Evolutionary conservation across 2,329 filamentous ascomycete genomes (phyloP).

Genomic region (Fusarium sp.): DNA sequence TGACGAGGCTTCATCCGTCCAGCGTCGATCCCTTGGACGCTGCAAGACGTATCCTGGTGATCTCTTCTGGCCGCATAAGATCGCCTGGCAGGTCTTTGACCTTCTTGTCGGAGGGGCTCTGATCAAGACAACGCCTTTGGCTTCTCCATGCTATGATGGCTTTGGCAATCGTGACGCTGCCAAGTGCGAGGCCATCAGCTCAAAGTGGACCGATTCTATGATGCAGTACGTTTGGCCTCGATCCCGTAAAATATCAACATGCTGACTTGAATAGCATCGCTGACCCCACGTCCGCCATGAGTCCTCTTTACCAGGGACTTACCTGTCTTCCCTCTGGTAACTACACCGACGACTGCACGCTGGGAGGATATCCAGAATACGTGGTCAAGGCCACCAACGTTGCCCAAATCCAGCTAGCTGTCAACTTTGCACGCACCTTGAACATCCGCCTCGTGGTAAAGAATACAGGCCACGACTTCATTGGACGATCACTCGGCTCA

Average conservation of each 20-base stretch:
- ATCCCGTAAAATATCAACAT: background rate
- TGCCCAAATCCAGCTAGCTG: background rate
- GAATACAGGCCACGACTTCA: constrained; percentile 68
- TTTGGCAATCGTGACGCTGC: background rate
- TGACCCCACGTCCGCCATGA: background rate
- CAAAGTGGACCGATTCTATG: background rate
- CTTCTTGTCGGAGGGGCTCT: background rate
- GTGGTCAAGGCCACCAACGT: background rate
- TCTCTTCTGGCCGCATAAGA: background rate
- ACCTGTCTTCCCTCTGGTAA: background rate
- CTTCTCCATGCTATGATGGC: background rate
- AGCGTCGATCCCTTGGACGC: background rate
- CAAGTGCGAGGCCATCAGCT: background rate
- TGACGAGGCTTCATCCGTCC: background rate
- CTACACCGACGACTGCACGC: background rate
- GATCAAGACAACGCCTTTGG: background rate
- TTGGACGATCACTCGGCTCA: constrained; percentile 68
- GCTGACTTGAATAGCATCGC: background rate
- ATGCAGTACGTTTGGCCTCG: background rate
- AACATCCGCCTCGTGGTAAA: constrained; percentile 65
- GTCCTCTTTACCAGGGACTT: background rate
- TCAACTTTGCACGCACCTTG: constrained; percentile 54
- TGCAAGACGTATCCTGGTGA: background rate
- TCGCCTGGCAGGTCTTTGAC: background rate
- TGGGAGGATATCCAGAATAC: background rate